Evolutionary conservation across 2,329 filamentous ascomycete genomes (phyloP), one percentile per base, ranked within the genome.

Genomic region (Neonectria punicea): DNA sequence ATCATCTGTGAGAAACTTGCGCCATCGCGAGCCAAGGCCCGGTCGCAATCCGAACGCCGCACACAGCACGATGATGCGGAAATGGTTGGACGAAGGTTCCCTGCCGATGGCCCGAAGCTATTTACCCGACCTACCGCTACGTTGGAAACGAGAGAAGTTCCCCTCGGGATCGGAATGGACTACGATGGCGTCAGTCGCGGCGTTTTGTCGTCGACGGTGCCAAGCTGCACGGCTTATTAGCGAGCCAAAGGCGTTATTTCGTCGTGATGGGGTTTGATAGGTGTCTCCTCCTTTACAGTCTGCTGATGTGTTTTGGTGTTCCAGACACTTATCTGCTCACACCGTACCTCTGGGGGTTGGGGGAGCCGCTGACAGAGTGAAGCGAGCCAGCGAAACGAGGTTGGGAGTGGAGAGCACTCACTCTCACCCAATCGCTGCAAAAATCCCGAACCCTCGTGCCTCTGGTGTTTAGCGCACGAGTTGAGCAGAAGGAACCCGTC

Each of bases 11-110:
- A 54, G 51, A 53, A 64, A 72, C 56, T 66, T 61, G 68, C 72
- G 72, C 63, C 69, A 74, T 74, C 66, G 51, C 34, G 20, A 51
- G 67, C 71, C 71, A 73, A 73, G 68, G 30, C 51, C 58, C 39
- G 46, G 62, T 53, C 58, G 57, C 55, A 61, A 65, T 70, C 58
- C 61, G 58, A 53, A 53, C 32, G 59, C 50, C 59, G n/a, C 30
- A 46, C 61, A 57, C n/a, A 50, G 53, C 53, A 50, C 39, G 6
- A 60, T 34, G 50, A 54, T 58, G 55, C 32, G 51, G 60, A 53
- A 54, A 58, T 34, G 43, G 54, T 44, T 69, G 55, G 65, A 61
- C 28, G 53, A 67, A 49, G 41, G 16, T 9, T 32, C 36, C 36
- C 43, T 55, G 46, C 58, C 70, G 58, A 73, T 47, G 61, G 58